Evolutionary conservation across 805 yeast genomes (phyloP), one percentile per base, ranked within the genome.

Genomic region (Kuraishia ogatae): DNA sequence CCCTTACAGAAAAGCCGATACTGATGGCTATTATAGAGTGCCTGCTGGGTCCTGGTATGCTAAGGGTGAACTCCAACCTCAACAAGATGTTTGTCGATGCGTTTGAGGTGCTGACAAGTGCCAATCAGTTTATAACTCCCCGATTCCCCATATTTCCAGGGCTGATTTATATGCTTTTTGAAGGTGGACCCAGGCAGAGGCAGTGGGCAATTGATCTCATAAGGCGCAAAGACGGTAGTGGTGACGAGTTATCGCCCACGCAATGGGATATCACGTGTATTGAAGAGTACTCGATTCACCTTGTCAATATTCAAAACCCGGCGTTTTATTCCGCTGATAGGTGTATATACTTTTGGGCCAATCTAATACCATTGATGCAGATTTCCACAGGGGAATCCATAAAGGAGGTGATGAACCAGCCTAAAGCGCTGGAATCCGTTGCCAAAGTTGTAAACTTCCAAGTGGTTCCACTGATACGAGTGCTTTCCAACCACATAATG

Each of bases 201-300:
- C 57, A 61, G 1, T 84, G 87, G 85, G 79, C 85, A 0, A 59
- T 71, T 54, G 66, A 57, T 29, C 64, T 61, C 54, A 63, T 67
- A 58, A 70, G 57, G 43, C 59, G 57, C 24, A 53, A 68, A 26
- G 61, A 58, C 20, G 39, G 48, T 15, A 56, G 54, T 39, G 55
- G 54, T 39, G 55, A 57, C 1, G 56, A 54, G 50, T 59, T 56
- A 5, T 35, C 57, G 11, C 43, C 52, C 35, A 51, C 57, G 13
- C 67, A 65, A 49, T 60, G 72, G 48, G 65, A 72, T 15, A 59
- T 69, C 7, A 71, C 79, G 39, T 64, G 82, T 1, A 59, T 78
- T 6, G 87, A 83, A 60, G 92, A 87, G 62, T 79, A 78, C 56
- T 76, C 73, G 51, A 60, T 69, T 2, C 83, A 84, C 62, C 69